A percentile compares a stretch with the other conserved stretches of the same genome.
Evolutionary conservation across 768 basidiomycete species (phyloP).

Genomic region (Lactarius sanguifluus): DNA sequence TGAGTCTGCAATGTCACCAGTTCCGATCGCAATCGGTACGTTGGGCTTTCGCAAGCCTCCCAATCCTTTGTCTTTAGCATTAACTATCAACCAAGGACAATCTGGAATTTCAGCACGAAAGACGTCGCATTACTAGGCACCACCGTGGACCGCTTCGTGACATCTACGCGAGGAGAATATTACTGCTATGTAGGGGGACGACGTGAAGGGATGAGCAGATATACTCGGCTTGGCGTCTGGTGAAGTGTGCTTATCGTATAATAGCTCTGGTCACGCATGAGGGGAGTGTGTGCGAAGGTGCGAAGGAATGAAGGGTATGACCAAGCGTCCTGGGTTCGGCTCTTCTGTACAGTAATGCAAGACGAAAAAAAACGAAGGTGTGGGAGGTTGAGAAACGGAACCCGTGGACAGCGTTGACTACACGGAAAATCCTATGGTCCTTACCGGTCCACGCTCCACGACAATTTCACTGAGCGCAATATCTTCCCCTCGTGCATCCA

Average conservation of each 20-base stretch:
- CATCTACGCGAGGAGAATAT: background rate
- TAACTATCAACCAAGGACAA: slow-evolving; percentile 33
- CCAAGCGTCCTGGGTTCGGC: background rate
- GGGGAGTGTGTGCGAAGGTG: background rate
- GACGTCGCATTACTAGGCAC: background rate
- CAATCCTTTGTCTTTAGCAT: slow-evolving; percentile 61
- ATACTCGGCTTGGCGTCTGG: background rate
- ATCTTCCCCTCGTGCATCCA: background rate
- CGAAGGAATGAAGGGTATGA: too few species aligned
- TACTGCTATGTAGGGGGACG: background rate
- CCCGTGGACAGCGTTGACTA: background rate
- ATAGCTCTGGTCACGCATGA: background rate
- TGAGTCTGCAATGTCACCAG: too few species aligned
- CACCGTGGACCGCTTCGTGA: background rate
- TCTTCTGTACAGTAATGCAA: background rate
- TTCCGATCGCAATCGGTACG: too few species aligned
- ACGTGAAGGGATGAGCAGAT: background rate
- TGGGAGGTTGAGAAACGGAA: background rate
- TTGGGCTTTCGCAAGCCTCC: slow-evolving; percentile 7
- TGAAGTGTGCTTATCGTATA: background rate
- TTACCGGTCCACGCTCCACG: background rate
- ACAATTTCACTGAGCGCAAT: background rate
- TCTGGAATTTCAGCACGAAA: too few species aligned
- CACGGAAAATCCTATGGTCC: background rate
- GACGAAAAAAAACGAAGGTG: background rate